Base-by-base conservation (phyloP, 495 filamentous ascomycete genomes). In the Neurospora sp. region DNA sequence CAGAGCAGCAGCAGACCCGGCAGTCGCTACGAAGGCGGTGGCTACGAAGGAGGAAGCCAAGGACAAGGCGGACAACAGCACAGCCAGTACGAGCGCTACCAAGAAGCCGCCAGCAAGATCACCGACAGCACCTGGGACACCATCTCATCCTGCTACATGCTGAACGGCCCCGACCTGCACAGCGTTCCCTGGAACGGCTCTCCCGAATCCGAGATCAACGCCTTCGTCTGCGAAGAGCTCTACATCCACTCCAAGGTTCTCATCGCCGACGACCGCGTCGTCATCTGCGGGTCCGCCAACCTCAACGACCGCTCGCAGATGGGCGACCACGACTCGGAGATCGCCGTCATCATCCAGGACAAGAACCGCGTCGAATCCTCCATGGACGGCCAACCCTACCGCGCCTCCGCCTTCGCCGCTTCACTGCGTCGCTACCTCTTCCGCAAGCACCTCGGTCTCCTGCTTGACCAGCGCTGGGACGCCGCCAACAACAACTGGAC, bases 171-270 rank as follows among this genome's bases (percentile, higher is more conserved):
- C 37, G 90, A 94, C 74, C 90, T 98, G 73, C 88, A 89, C 71
- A 85, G 85, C 40, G 88, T 95, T 3, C 94, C 94, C 0, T 98
- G 95, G 95, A 85, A 90, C 37, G 92, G 91, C 14, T 83, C 88
- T 9, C 84, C 90, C 31, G 88, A 91, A 73, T 85, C 87, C 68
- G 95, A 98, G 79, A 88, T 98, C 40, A 85, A 95, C 79, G 92
- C 93, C 3, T 97, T 94, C 76, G 94, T 98, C 40, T 92, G 89
- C 59, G 95, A 98, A 79, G 92, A 97, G 81, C 90, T 98, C 31
- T 98, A 98, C 80, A 90, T 97, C 73, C 95, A 98, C 83, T 90
- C 90, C 76, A 98, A 98, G 85, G 88, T 97, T 42, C 88, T 97
- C 74, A 95, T 98, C 79, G 94, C 94, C 71, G 94, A 98, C 78